A percentile compares a stretch with the other conserved stretches of the same genome.
Evolutionary conservation across 2,329 filamentous ascomycete genomes (phyloP).

Genomic region (Aspergillus arachidicola): DNA sequence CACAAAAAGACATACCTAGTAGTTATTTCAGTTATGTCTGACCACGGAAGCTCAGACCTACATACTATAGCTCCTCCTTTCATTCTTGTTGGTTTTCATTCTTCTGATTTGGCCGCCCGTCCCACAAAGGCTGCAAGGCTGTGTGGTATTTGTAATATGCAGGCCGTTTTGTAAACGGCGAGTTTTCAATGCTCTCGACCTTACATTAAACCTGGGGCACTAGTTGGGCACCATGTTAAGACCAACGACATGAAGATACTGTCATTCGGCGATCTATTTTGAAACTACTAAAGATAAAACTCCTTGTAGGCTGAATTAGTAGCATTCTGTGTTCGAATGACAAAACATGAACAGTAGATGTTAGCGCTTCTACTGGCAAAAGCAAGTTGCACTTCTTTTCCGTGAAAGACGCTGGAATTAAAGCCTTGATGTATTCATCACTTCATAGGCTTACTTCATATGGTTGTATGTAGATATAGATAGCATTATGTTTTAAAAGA

Average conservation of each 20-base stretch:
- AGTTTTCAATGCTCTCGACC: not conserved
- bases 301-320: no score
- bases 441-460: not conserved
- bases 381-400: not conserved
- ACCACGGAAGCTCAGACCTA: not conserved
- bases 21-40: not conserved
- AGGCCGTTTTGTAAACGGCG: not conserved
- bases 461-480: no score
- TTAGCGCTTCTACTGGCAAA: not conserved
- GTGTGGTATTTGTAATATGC: not conserved
- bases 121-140: not conserved
- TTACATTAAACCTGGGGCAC: not conserved
- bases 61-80: not conserved
- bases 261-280: not conserved
- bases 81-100: not conserved
- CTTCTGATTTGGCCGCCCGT: not conserved
- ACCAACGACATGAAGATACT: not conserved
- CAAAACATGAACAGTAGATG: no score
- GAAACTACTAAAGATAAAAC: no score
- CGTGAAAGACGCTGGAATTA: not conserved
- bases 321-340: no score
- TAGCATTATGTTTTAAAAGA: not conserved
- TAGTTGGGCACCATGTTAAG: not conserved
- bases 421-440: not conserved
- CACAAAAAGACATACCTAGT: not conserved